Percentiles rank a stretch among this genome's conserved stretches.
These are phyloP conservation scores for Lepidium campestre DNA, from an alignment of 441 rosid species.

Conservation along the genomic window DNA sequence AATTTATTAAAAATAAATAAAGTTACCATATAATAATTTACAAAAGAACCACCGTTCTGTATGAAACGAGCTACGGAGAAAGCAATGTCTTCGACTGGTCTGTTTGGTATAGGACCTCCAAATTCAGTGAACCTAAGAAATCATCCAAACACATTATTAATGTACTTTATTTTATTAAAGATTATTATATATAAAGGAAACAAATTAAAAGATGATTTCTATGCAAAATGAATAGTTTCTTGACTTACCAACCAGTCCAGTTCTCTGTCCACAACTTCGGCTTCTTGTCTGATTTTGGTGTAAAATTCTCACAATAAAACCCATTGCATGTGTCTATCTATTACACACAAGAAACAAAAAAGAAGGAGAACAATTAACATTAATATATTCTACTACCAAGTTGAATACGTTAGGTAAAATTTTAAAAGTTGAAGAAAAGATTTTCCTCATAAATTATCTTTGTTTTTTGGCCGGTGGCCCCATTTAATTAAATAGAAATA, in stretches of 20 bases:
- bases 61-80: slow-evolving; percentile 54
- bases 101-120: slow-evolving; percentile 48
- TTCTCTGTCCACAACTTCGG: slow-evolving; percentile 71
- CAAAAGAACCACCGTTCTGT: slow-evolving; percentile 48
- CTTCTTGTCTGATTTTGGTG: slow-evolving; percentile 33
- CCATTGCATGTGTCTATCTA: slow-evolving; percentile 54
- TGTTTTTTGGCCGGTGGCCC: slow-evolving; percentile 6
- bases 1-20: not conserved
- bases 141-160: not conserved
- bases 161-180: not conserved
- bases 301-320: slow-evolving; percentile 42
- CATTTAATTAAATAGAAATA: slow-evolving; percentile 7
- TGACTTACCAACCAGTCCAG: slow-evolving; percentile 64
- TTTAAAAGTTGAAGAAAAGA: not conserved
- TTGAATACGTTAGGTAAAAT: not conserved
- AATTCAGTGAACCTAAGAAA: slow-evolving; percentile 42
- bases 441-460: not conserved
- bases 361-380: not conserved
- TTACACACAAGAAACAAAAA: not conserved
- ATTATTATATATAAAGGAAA: not conserved
- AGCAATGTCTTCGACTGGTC: slow-evolving; percentile 53
- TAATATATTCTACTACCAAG: not conserved
- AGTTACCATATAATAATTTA: slow-evolving; percentile 68
- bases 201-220: not conserved
- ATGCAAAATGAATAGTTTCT: not conserved